Evolutionary conservation across 805 yeast genomes (phyloP), one percentile per base, ranked within the genome.

Genomic region (Yamadazyma paraphyllophila): DNA sequence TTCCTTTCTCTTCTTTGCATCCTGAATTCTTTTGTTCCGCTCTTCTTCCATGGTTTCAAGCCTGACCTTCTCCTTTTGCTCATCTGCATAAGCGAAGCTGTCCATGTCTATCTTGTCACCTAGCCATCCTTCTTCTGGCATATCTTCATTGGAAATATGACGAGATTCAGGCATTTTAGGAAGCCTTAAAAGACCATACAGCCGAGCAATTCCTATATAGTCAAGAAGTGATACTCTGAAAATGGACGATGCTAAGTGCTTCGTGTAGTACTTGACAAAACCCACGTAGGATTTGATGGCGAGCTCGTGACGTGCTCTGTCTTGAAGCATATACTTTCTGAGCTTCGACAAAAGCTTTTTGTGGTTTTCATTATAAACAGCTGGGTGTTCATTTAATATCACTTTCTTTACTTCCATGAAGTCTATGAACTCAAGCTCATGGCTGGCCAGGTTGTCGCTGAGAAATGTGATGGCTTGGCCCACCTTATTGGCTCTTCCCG

Each of bases 91-190:
- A 8, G 74, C 67, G 60, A 78, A 88, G 1, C 63, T 69, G 50
- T 85, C 88, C 80, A 88, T 77, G 54, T 88, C 84, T 14, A 90
- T 71, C 2, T 69, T 69, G 25, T 71, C 71, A 1, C 82, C 75
- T 30, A 88, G 65, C 89, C 91, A 88, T 1, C 97, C 97, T 50
- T 81, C 83, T 41, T 75, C 79, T 0, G 90, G 87, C 56, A 82
- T 66, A 10, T 63, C 53, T 2, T 74, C 78, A 32, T 66, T 59
- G 26, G 73, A 58, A 2, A 82, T 68, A 53, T 76, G 71, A 44
- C 69, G 71, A 16, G 83, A 76, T 60, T 94, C 99, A 0, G 99
- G 99, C 98, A 95, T 94, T 54, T 83, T 81, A 7, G 99, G 99
- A 47, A 92, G 66, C 54, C 97, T 74, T 36, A 88, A 65, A 2